These are phyloP conservation scores for Backusella tarrabulga DNA, from an alignment of 192 early-diverging fungal genomes.

Conservation along the genomic window DNA sequence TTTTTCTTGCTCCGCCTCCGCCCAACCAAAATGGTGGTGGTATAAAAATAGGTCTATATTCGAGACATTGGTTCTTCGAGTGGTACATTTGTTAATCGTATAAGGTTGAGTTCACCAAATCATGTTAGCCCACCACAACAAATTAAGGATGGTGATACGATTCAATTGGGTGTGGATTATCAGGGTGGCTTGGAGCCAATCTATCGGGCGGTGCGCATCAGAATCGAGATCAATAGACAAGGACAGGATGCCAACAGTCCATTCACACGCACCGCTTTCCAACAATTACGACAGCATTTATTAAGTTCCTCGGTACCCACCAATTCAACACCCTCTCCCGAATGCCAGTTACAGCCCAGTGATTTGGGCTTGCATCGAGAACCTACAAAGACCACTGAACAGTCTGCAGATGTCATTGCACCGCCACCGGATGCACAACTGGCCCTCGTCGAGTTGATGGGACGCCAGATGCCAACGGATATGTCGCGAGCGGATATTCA, in stretches of 20 bases:
- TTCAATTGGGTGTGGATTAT: constrained; percentile 96
- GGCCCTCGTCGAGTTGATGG: background rate
- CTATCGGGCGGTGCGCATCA: constrained; percentile 90
- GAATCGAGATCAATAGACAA: constrained; percentile 73
- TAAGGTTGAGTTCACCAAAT: constrained; percentile 83
- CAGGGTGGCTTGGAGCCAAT: constrained; percentile 84
- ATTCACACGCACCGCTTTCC: constrained; percentile 39
- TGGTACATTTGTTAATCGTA: constrained; percentile 95
- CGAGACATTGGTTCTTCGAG: constrained; percentile 94
- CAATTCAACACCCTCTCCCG: background rate
- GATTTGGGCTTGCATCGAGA: background rate
- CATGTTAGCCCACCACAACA: constrained; percentile 77
- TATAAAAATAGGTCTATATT: constrained; percentile 70
- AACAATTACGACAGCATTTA: constrained; percentile 8
- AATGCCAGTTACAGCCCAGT: background rate
- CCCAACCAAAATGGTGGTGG: background rate
- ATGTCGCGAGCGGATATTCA: constrained; percentile 35
- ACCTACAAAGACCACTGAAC: constrained; percentile 3
- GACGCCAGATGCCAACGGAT: background rate
- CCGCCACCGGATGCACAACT: background rate
- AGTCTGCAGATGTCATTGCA: background rate
- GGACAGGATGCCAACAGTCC: constrained; percentile 51
- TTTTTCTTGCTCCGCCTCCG: background rate
- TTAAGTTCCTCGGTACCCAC: background rate
- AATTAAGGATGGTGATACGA: constrained; percentile 85